Evolutionary conservation across 2,329 filamentous ascomycete species (phyloP), one percentile per base, ranked within the genome.

Genomic region (Aaosphaeria arxii): DNA sequence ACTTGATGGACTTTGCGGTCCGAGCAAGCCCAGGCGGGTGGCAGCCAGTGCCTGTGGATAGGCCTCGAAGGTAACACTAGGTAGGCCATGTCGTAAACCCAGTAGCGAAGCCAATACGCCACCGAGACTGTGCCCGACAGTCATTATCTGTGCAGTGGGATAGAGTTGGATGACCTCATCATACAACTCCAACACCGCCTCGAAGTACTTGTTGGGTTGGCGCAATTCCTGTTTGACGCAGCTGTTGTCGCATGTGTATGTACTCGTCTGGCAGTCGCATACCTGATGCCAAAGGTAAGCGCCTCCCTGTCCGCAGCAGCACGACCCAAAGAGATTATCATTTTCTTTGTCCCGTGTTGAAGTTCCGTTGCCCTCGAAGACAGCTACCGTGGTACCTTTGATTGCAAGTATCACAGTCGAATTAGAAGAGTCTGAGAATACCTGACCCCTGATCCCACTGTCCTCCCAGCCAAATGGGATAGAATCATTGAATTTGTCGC

Each of bases 391-490:
- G 11, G 66, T 69, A 36, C 66, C 66, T 47, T 69, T 69, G 29
- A 69, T 56, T 9, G 64, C 51, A 4, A 69, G 52, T 11, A 69
- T 58, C 30, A 69, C 59, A 11, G 66, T 67, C 2, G 55, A 59
- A 48, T 69, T 69, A 1, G 54, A 62, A 5, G 59, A 58, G 35
- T 69, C 66, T 45, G 53, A 58, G 47, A 68, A 69, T 7, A 69
- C 66, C 38, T 69, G 66, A 42, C 66, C 66, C 47, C 65, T 50
- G 36, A 69, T 67, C 6, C 66, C 66, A 41, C 55, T 64, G 9
- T 68, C 66, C n/a, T 66, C 63, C 66, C 66, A 69, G 4, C 66
- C 66, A 32, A 69, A 69, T 1, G 64, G 65, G 36, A 69, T 46
- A 6, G 62, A 61, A 6, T 54, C 54, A 47, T 65, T 66, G 47